These are phyloP conservation scores for Pleomassaria siparia DNA, from an alignment of 2,329 filamentous ascomycete species.

Conservation along the genomic window DNA sequence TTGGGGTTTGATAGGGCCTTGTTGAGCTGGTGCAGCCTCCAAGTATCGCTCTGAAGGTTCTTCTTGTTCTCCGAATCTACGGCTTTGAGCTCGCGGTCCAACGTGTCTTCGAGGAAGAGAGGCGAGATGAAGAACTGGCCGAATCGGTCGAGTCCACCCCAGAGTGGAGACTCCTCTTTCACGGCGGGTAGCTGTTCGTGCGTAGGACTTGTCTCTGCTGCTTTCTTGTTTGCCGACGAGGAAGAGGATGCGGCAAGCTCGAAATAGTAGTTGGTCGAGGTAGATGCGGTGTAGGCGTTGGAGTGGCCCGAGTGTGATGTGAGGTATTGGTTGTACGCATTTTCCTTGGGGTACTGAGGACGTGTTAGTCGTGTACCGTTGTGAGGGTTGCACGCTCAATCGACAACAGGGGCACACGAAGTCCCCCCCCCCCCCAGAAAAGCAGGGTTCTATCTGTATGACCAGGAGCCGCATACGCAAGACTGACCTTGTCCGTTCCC, in stretches of 20 bases:
- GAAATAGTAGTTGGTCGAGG: conserved; percentile 97
- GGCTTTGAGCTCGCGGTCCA: conserved; percentile 83
- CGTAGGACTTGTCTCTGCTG: conserved; percentile 40
- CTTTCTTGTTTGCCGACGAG: conserved; percentile 54
- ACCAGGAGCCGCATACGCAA: neutral
- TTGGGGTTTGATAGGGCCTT: conserved; percentile 85
- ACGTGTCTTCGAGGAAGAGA: conserved; percentile 78
- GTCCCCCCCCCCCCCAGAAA: neutral
- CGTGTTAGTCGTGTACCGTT: neutral
- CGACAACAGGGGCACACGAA: neutral
- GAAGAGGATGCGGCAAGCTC: conserved; percentile 81
- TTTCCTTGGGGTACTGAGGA: conserved; percentile 79
- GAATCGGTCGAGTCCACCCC: conserved; percentile 85
- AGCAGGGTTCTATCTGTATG: neutral
- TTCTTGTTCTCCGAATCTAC: conserved; percentile 98
- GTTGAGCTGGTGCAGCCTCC: conserved; percentile 84
- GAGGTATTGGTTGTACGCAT: conserved; percentile 93
- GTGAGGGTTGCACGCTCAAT: neutral
- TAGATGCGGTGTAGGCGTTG: conserved; percentile 91
- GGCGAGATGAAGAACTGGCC: conserved; percentile 92
- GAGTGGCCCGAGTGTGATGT: conserved; percentile 87
- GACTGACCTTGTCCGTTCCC: conserved; percentile 84
- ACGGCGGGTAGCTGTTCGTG: conserved; percentile 37
- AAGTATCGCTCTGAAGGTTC: conserved; percentile 87
- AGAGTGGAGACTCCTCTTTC: conserved; percentile 61